phyloP scores from a whole-genome alignment of 2,329 filamentous ascomycete genomes.

The Colletotrichum spaethianum region DNA sequence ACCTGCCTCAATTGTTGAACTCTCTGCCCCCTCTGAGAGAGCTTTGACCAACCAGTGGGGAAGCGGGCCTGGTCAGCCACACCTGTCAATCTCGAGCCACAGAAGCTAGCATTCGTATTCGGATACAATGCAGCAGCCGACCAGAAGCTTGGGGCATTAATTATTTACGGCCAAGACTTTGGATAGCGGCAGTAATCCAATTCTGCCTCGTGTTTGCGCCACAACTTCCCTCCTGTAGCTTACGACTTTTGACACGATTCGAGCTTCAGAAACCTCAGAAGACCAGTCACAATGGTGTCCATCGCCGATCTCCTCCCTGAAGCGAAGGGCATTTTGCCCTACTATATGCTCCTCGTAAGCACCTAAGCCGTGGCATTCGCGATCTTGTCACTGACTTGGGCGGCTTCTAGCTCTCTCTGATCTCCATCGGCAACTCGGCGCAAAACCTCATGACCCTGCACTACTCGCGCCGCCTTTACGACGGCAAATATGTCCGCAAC shows the following conservation, averaged over 20 bases:
- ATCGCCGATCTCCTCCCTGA: slow-evolving; percentile 62
- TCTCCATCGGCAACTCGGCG: slow-evolving; percentile 87
- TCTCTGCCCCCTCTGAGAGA: neutral
- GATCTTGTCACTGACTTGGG: neutral
- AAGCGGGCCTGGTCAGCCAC: neutral
- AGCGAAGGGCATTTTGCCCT: slow-evolving; percentile 69
- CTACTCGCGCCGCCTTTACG: slow-evolving; percentile 91
- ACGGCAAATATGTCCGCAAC: slow-evolving; percentile 72
- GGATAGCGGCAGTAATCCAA: neutral
- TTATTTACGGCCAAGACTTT: neutral
- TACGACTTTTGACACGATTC: neutral
- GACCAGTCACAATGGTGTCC: slow-evolving; percentile 57
- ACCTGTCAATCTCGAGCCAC: neutral
- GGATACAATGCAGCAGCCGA: neutral
- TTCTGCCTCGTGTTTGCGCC: neutral
- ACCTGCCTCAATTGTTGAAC: slow-evolving; percentile 31
- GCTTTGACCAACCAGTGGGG: slow-evolving; percentile 10
- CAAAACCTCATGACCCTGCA: slow-evolving; percentile 86
- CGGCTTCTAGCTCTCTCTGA: slow-evolving; percentile 77
- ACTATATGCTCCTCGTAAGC: slow-evolving; percentile 71
- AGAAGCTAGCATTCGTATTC: neutral
- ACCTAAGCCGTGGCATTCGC: no score
- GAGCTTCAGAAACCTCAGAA: neutral
- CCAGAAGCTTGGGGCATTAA: neutral
- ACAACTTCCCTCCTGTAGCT: neutral